Conservation (phyloP, 2,329 filamentous ascomycete genomes). For the Rhexocercosporidium sp. region DNA sequence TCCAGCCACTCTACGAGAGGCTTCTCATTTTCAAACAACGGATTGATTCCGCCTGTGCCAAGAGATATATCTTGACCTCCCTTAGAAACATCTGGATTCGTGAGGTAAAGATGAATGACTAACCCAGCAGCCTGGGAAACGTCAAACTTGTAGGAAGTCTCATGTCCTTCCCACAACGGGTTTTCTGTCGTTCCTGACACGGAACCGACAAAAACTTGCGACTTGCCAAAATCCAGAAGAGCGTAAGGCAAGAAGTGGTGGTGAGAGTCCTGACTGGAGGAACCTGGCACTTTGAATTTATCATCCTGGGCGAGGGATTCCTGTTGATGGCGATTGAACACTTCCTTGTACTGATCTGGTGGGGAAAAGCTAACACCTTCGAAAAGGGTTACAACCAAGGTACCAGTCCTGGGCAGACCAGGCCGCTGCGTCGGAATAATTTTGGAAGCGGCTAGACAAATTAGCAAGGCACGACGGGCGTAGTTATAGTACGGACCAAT, state of each 20-base stretch:
- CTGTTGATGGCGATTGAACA: conserved; percentile 63
- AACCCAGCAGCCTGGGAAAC: conserved; percentile 90
- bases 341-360: conserved; percentile 11
- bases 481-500: neutral
- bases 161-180: neutral
- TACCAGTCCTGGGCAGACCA: conserved; percentile 1
- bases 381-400: conserved; percentile 12
- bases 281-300: neutral
- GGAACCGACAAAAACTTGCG: neutral
- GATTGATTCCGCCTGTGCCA: conserved; percentile 83
- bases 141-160: conserved; percentile 81
- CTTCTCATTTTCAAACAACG: conserved; percentile 76
- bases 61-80: conserved; percentile 86
- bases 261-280: neutral
- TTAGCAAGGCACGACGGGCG: neutral
- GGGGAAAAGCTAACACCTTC: conserved; percentile 14
- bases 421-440: neutral
- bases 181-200: conserved; percentile 2
- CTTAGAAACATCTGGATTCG: conserved; percentile 7
- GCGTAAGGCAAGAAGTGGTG: neutral
- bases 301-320: conserved; percentile 63
- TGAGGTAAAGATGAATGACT: conserved; percentile 69
- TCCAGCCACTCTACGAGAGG: conserved; percentile 85
- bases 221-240: conserved; percentile 4
- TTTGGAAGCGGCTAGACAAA: neutral